Conservation (phyloP, 352 stramenopile genomes). For the Pythium aphanidermatum region DNA sequence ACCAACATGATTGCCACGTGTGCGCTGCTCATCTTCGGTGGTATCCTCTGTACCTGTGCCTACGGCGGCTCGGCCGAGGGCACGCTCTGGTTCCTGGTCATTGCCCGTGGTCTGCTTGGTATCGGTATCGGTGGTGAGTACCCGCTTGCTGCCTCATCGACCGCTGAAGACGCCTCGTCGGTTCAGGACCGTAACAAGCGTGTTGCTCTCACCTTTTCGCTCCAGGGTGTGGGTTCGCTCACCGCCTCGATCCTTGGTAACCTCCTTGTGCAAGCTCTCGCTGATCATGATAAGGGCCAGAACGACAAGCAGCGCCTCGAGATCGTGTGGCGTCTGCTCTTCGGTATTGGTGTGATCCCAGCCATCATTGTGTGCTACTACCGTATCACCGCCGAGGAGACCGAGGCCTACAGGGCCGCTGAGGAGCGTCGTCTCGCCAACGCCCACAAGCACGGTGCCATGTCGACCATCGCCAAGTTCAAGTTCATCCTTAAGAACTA, state of each 20-base stretch:
- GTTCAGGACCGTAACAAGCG: slow-evolving; percentile 28
- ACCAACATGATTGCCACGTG: slow-evolving; percentile 38
- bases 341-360: slow-evolving; percentile 40
- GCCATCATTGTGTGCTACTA: slow-evolving; percentile 44
- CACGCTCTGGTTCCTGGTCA: slow-evolving; percentile 35
- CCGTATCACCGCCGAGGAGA: slow-evolving; percentile 48
- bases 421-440: slow-evolving; percentile 7
- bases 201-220: slow-evolving; percentile 31
- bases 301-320: slow-evolving; percentile 32
- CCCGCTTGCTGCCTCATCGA: slow-evolving; percentile 27
- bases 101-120: slow-evolving; percentile 30
- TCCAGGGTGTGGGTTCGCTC: slow-evolving; percentile 29
- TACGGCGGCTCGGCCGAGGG: slow-evolving; percentile 24
- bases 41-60: slow-evolving; percentile 26
- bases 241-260: slow-evolving; percentile 26
- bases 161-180: slow-evolving; percentile 26
- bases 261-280: slow-evolving; percentile 17
- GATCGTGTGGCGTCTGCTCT: slow-evolving; percentile 51
- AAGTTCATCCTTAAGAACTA: slow-evolving; percentile 36
- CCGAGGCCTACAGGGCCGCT: slow-evolving; percentile 30
- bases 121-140: slow-evolving; percentile 36
- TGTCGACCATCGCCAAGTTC: slow-evolving; percentile 9
- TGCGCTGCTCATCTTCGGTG: slow-evolving; percentile 26
- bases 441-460: not conserved
- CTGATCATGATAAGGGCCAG: slow-evolving; percentile 18